Conservation (phyloP, 2,329 filamentous ascomycete genomes). For the Aspergillus sp. region DNA sequence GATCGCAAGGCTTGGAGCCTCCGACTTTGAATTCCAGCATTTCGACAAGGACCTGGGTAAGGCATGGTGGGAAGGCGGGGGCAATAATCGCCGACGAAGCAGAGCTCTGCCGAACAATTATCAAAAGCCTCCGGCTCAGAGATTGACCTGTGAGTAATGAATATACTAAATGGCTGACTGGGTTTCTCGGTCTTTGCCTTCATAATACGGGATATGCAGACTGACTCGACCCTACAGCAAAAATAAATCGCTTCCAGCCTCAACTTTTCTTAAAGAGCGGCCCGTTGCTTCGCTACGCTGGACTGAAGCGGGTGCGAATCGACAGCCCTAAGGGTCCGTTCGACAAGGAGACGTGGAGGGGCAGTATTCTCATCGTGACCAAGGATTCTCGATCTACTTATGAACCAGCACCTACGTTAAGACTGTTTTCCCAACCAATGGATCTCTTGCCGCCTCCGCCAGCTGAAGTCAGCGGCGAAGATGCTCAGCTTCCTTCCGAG, state of each 20-base stretch:
- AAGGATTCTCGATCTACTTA: constrained; percentile 81
- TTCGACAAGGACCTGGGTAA: constrained; percentile 51
- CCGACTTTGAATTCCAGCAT: constrained; percentile 60
- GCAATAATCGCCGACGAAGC: constrained; percentile 48
- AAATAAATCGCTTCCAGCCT: constrained; percentile 72
- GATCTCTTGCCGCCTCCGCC: constrained; percentile 79
- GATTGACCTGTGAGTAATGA: constrained; percentile 30
- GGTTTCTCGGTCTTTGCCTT: background rate
- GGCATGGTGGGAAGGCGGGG: constrained; percentile 75
- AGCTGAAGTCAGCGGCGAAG: constrained; percentile 62
- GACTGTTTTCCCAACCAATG: constrained; percentile 84
- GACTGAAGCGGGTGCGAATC: constrained; percentile 61
- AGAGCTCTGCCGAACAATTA: constrained; percentile 42
- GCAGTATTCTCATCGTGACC: constrained; percentile 94
- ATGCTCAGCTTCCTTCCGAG: constrained; percentile 64
- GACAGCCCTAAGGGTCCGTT: constrained; percentile 33
- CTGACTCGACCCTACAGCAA: constrained; percentile 36
- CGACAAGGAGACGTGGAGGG: constrained; percentile 84
- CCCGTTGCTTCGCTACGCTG: constrained; percentile 84
- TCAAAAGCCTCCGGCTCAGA: constrained; percentile 31
- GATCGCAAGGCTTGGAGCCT: constrained; percentile 59
- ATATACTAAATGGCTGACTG: background rate
- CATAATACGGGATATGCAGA: background rate
- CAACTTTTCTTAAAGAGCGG: constrained; percentile 84
- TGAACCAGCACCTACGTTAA: constrained; percentile 70